A percentile compares a stretch with the other conserved stretches of the same genome.
Conservation (phyloP, 208 protist species). For the Sergeia podlipaevii region DNA sequence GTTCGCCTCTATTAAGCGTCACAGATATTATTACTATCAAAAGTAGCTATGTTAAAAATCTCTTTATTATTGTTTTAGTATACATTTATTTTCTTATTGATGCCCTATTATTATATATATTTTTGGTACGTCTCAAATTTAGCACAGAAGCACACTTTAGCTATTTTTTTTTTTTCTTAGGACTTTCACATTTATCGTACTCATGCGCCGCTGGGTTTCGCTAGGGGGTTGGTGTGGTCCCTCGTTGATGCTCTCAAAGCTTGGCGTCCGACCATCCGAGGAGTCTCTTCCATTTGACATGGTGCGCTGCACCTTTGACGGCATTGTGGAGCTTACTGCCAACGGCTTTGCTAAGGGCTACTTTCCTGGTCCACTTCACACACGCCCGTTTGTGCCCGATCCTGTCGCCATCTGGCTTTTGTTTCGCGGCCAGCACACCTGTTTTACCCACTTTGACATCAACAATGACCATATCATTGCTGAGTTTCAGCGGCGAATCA, state of each 20-base stretch:
- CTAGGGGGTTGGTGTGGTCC: constrained; percentile 84
- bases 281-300: constrained; percentile 75
- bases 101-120: no score
- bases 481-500: constrained; percentile 49
- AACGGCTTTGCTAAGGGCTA: constrained; percentile 39
- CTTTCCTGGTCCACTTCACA: constrained; percentile 14
- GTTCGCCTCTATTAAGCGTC: no score
- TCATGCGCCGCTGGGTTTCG: constrained; percentile 75
- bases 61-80: no score
- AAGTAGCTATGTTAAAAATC: no score
- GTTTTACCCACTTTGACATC: constrained; percentile 83
- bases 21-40: no score
- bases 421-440: constrained; percentile 76
- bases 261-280: constrained; percentile 35
- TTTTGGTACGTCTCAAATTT: no score
- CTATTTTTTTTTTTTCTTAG: neutral
- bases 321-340: constrained; percentile 51
- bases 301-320: constrained; percentile 81
- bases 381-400: constrained; percentile 39
- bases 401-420: constrained; percentile 67
- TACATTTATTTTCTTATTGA: no score
- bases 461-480: constrained; percentile 40
- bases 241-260: constrained; percentile 71
- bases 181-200: neutral
- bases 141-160: no score